Percentiles rank a stretch among this genome's conserved stretches.
Conservation (phyloP, 83 land plant genomes). For the Picea engelmannii region DNA sequence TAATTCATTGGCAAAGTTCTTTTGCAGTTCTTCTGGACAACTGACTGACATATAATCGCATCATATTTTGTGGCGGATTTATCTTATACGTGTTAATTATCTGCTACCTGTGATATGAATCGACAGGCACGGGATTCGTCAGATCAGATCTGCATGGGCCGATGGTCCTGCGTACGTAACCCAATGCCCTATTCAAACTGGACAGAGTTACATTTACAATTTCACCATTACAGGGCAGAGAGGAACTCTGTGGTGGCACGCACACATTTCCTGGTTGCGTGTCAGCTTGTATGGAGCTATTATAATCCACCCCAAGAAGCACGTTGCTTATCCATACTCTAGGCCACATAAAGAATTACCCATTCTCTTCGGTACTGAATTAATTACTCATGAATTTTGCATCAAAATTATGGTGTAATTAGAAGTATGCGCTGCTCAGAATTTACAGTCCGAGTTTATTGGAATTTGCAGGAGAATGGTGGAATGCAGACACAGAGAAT, state of each 20-base stretch:
- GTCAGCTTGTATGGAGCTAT: constrained; percentile 14
- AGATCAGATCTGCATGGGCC: constrained; percentile 3
- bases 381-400: not conserved
- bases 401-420: not conserved
- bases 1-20: not conserved
- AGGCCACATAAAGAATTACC: not conserved
- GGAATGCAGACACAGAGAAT: not conserved
- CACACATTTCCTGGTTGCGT: not conserved
- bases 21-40: not conserved
- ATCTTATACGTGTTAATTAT: not conserved
- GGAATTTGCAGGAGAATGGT: not conserved
- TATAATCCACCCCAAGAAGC: not conserved
- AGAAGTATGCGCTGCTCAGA: not conserved
- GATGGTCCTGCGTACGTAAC: not conserved
- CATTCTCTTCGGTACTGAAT: not conserved
- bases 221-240: not conserved
- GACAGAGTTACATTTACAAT: not conserved
- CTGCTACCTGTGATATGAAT: not conserved
- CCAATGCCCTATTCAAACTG: constrained; percentile 1
- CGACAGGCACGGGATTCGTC: not conserved
- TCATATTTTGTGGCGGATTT: not conserved
- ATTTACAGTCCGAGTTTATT: not conserved
- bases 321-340: not conserved
- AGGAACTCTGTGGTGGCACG: not conserved
- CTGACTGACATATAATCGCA: not conserved